Evolutionary conservation across 371 early-diverging fungal genomes (phyloP), one percentile per base, ranked within the genome.

Genomic region (Mitosporidium daphniae): DNA sequence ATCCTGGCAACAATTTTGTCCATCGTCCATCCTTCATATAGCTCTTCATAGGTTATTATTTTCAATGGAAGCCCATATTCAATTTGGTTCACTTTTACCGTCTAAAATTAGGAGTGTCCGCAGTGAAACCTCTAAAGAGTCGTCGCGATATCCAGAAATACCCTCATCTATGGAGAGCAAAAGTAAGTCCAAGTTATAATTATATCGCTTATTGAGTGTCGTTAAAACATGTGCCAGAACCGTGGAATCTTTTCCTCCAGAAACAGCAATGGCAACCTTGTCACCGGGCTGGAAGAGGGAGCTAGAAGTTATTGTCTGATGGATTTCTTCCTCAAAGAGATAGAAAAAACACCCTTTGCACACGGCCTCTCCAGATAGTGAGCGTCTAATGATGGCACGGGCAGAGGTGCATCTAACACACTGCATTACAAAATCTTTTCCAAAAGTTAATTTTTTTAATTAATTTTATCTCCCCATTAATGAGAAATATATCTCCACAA

Each of bases 211-310:
- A 44, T 97, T 97, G 30, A 97, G 52, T 10, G 59, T 41, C 41
- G 77, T 78, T 55, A 97, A 47, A 7, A 94, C 66, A 46, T 89
- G 62, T 2, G 94, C 94, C 8, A 97, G 51, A 10, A 97, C 98
- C 6, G 95, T 94, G 1, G 84, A 82, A 47, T 94, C 97, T 56
- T 94, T 95, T 29, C 97, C 94, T 25, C 98, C 98, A 29, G 74
- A 73, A 3, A 91, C 84, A 10, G 74, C 95, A 38, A 97, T 74
- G 16, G 84, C 91, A 2, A 94, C 70, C 31, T 58, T 54, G 33
- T 74, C 72, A n/a, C 75, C 77, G 24, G 49, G 47, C 32, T 53
- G 51, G 43, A 97, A 94, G 26, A 97, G 57, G 11, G 58, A 51
- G 32, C 55, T 58, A 31, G 57, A 51, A 19, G 50, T 37, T 28